Evolutionary conservation across 148 eudicot genomes (phyloP), one percentile per base, ranked within the genome.

Genomic region (Pharnaceum exiguum): DNA sequence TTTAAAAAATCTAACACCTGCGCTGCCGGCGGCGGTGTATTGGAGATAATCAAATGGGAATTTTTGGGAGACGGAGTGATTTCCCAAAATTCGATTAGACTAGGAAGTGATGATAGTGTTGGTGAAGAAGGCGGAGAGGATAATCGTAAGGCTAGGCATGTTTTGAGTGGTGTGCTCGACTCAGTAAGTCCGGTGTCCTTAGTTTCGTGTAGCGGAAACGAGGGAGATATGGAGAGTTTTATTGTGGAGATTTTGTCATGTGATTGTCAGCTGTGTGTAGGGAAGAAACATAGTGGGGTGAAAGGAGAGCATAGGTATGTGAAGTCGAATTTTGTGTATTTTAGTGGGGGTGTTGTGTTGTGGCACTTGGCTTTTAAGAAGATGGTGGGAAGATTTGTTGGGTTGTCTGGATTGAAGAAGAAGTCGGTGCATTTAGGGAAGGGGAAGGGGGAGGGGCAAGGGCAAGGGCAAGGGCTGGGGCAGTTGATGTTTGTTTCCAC

Each of bases 1-100:
- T 56, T 74, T 5, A 76, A 79, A 59, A 60, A 51, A 21, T 60
- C n/a, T n/a, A n/a, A n/a, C n/a, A n/a, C n/a, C n/a, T n/a, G n/a
- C n/a, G n/a, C n/a, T n/a, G n/a, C n/a, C n/a, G n/a, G 51, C 6
- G 64, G 74, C 27, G 98, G 98, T 2, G 70, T 81, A 19, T 39
- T 93, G 47, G 98, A 93, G 64, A 79, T 93, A 29, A 73, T 88
- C 38, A 32, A 50, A 0, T 93, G 98, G 98, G 65, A 57, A 23
- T 57, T 75, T 63, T 11, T 43, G 0, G 62, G 53, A 17, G 38
- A 12, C 28, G 43, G 17, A 10, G n/a, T 5, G 61, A 51, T 23
- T 54, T 48, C 46, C 35, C 55, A 48, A 27, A 57, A 57, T 52
- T 60, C 49, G 10, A 70, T 77, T 77, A 55, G 73, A 13, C 62